Base-by-base conservation (phyloP, 805 yeast genomes). In the Helenozyma baotianmanensis region DNA sequence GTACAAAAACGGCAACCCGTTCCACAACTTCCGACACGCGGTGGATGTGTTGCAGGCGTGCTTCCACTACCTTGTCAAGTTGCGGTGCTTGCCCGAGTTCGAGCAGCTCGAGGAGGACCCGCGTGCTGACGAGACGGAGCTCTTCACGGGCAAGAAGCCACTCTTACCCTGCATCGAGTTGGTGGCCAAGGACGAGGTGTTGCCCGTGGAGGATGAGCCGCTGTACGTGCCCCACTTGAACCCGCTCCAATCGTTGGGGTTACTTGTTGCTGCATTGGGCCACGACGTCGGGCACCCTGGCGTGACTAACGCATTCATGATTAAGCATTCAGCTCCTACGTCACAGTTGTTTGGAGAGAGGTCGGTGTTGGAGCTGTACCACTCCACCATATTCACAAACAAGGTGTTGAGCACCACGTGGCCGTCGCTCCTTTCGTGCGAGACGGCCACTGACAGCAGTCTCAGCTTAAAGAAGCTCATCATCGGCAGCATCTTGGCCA, bases 201-300 rank as follows among this genome's bases (percentile, higher is more conserved):
- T 21, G 18, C 29, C 23, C 27, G 19, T 24, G 6, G 27, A 15
- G 11, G 12, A 30, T 3, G 23, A 23, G 7, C 17, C 11, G 12
- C n/a, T 26, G 6, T 15, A 13, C n/a, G 24, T 21, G 12, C 42
- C 69, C 60, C 35, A 47, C 53, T 46, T 64, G 30, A 61, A 53
- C 37, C 51, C 60, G 3, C 33, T 58, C 19, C 81, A 81, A 45
- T 66, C 71, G 2, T 60, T 83, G 29, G 74, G 82, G 2, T 59
- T 87, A 17, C 69, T 85, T 21, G 64, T 89, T 9, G 84, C 96
- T 0, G 92, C 96, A 1, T 61, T 89, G 26, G 97, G 97, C 32
- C 98, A 92, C 61, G 98, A 92, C 57, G 78, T 85, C 21, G 95
- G 96, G 14, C 98, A 92, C 58, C 97, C 97, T 1, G 98, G 97